Base-by-base conservation (phyloP, 495 filamentous ascomycete species). In the Penicillium samsonianum region DNA sequence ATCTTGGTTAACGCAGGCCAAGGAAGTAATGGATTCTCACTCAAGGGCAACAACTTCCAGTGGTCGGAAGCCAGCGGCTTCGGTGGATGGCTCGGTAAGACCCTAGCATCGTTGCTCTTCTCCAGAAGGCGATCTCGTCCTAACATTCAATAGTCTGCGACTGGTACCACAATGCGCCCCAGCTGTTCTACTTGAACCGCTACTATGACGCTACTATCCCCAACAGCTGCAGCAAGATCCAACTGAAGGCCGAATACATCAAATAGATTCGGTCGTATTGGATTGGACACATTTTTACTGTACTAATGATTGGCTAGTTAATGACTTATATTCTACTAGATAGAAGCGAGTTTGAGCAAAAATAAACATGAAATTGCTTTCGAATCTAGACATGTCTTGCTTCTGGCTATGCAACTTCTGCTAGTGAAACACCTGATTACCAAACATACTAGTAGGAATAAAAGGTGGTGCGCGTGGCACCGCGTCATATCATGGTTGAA, bases 101-200 rank as follows among this genome's bases (percentile, higher is more conserved):
- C 16, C n/a, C 31, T 11, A 12, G 17, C 48, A 17, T 37, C 1
- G 16, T n/a, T 73, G 43, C 26, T 40, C 23, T 40, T 26, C 2
- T 17, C 19, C 20, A 14, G 12, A 1, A 26, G 3, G 4, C 25
- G 25, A 26, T 26, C 25, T 26, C 25, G 25, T 26, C 25, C 25
- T 26, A 7, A 26, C 25, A 26, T 26, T 26, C 8, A 0, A 11
- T 31, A 83, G 80, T 78, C 4, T 84, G 81, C 53, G 75, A 82
- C 51, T 84, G 81, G 80, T 78, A 65, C 59, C 80, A 82, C 63
- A 79, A 76, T 42, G 71, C 64, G 20, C 80, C 81, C 14, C 81
- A 84, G 63, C 71, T 83, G 11, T 84, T 84, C 70, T 81, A 71
- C 62, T 62, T 75, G 23, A 57, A 75, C 50, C 45, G 49, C n/a